These are phyloP conservation scores for Alliaria petiolata DNA, from an alignment of 345 rosid genomes.

Conservation along the genomic window DNA sequence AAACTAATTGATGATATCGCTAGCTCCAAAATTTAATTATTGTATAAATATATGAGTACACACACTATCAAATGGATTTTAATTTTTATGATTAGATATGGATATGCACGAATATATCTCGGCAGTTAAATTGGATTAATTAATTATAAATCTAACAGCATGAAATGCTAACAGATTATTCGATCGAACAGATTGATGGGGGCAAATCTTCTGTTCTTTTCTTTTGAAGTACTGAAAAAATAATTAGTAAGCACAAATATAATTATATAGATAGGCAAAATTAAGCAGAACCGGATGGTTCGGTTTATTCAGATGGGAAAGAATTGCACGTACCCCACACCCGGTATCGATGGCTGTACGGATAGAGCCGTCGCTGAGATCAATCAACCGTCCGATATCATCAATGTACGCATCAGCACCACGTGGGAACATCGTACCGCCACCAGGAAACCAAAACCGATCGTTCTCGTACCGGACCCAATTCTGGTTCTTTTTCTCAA, in stretches of 20 bases:
- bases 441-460: constrained; percentile 83
- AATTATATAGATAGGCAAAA: not conserved
- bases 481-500: constrained; percentile 88
- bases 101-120: constrained; percentile 10
- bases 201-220: not conserved
- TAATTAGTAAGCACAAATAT: not conserved
- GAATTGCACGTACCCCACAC: constrained; percentile 72
- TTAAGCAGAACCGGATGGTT: not conserved
- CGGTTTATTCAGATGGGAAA: not conserved
- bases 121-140: not conserved
- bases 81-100: constrained; percentile 2
- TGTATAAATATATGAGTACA: too few relatives aligned
- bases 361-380: constrained; percentile 77
- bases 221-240: not conserved
- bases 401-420: constrained; percentile 89
- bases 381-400: constrained; percentile 68
- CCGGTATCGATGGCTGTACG: constrained; percentile 96
- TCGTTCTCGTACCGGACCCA: constrained; percentile 74
- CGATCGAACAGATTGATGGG: not conserved
- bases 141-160: too few relatives aligned
- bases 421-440: constrained; percentile 91
- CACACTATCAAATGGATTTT: not conserved
- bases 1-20: not conserved
- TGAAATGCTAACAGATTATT: constrained; percentile 8
- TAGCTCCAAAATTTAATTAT: not conserved